A percentile compares a stretch with the other conserved stretches of the same genome.
Conservation (phyloP, 768 basidiomycete species). For the Termitomyces sp. region DNA sequence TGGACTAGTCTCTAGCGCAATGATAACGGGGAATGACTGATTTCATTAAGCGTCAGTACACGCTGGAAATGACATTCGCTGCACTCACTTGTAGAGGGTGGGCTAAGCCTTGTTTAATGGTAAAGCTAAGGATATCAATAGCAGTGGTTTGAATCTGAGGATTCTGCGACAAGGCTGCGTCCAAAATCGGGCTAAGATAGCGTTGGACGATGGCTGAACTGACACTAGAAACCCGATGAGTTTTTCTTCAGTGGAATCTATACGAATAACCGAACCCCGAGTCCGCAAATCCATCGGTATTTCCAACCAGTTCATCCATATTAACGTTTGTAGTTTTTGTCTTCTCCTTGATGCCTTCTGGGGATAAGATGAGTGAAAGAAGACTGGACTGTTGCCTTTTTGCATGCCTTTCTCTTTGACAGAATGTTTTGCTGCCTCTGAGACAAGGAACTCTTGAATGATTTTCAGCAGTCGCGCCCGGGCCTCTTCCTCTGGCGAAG, state of each 20-base stretch:
- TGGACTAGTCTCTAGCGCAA: constrained; percentile 89
- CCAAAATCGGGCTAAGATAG: constrained; percentile 77
- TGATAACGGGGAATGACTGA: constrained; percentile 86
- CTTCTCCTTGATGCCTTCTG: constrained; percentile 41
- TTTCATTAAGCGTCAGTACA: background rate
- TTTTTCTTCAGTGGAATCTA: background rate
- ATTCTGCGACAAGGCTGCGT: constrained; percentile 72
- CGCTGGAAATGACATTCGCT: background rate
- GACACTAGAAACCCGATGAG: constrained; percentile 47
- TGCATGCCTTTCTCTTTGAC: constrained; percentile 61
- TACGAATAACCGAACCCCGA: constrained; percentile 65
- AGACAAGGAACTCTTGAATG: constrained; percentile 86
- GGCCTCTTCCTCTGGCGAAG: constrained; percentile 64
- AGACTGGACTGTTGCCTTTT: background rate
- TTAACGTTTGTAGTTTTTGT: constrained; percentile 54
- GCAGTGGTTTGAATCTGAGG: constrained; percentile 73
- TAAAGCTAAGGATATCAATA: constrained; percentile 88
- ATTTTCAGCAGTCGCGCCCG: constrained; percentile 76
- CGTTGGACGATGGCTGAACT: constrained; percentile 94
- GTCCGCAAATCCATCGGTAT: constrained; percentile 93
- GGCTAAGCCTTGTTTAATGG: constrained; percentile 91
- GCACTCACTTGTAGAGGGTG: constrained; percentile 81
- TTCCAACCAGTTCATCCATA: constrained; percentile 93
- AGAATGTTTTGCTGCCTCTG: constrained; percentile 75
- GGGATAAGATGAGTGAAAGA: constrained; percentile 2